phyloP scores from a whole-genome alignment of 495 filamentous ascomycete species.

The Neurospora sp. region DNA sequence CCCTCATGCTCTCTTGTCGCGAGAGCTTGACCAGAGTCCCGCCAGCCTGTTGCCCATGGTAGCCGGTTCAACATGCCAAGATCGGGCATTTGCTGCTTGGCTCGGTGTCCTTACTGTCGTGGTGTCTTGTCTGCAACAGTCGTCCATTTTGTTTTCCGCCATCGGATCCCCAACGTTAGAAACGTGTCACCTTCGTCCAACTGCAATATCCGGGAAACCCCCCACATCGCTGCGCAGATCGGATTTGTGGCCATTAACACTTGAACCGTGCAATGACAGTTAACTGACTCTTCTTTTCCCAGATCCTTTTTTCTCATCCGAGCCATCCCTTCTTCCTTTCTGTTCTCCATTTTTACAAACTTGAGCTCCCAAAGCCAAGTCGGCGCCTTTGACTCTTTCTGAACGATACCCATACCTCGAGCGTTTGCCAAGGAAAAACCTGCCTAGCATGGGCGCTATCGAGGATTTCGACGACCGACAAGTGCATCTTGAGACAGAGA shows the following conservation, averaged over 20 bases:
- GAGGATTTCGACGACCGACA: slow-evolving; percentile 50
- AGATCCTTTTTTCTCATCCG: background rate
- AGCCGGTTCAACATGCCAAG: background rate
- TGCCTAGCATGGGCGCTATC: slow-evolving; percentile 50
- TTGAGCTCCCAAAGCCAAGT: background rate
- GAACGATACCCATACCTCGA: slow-evolving; percentile 4
- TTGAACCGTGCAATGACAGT: background rate
- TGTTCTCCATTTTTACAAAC: background rate
- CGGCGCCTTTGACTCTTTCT: background rate
- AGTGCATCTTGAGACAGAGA: slow-evolving; percentile 40
- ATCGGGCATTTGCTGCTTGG: background rate
- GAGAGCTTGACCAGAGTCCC: background rate
- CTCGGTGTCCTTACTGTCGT: background rate
- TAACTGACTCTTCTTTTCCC: background rate
- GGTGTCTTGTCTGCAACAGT: background rate
- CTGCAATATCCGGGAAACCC: background rate
- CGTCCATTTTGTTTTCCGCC: background rate
- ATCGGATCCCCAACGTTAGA: background rate
- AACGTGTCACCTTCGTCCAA: background rate
- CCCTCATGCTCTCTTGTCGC: background rate
- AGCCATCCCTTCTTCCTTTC: background rate
- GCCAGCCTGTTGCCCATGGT: background rate
- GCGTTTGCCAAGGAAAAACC: slow-evolving; percentile 23
- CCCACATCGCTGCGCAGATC: background rate
- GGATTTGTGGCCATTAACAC: background rate